Percentiles rank a stretch among this genome's conserved stretches.
Conservation (phyloP, 2,329 filamentous ascomycete species). For the Sphaerostilbella broomeana region DNA sequence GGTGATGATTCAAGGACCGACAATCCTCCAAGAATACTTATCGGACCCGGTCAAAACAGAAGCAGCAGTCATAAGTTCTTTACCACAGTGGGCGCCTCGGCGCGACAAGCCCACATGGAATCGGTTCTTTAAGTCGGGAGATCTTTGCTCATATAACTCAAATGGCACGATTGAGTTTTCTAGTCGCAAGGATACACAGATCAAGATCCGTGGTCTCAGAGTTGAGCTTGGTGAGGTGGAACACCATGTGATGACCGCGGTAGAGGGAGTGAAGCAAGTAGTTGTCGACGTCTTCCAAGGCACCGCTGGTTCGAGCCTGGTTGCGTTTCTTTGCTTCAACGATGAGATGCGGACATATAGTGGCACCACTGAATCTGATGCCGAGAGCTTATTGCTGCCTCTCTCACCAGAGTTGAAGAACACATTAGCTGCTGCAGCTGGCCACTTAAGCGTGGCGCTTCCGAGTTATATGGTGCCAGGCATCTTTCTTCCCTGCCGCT, state of each 20-base stretch:
- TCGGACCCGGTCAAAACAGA: constrained; percentile 6
- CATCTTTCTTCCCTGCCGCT: constrained; percentile 16
- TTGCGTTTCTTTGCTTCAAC: constrained; percentile 10
- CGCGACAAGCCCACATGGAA: not conserved
- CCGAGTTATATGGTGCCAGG: constrained; percentile 19
- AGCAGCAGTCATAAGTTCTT: not conserved
- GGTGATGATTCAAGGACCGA: constrained; percentile 13
- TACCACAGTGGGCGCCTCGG: constrained; percentile 10
- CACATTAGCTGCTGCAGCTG: constrained; percentile 14
- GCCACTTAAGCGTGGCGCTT: constrained; percentile 10
- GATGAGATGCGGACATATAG: constrained; percentile 5
- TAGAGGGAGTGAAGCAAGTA: constrained; percentile 1
- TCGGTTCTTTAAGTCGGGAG: constrained; percentile 10
- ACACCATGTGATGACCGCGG: constrained; percentile 6
- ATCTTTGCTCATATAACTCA: constrained; percentile 9
- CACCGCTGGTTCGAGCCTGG: constrained; percentile 1
- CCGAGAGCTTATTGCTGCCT: constrained; percentile 11
- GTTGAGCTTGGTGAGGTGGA: constrained; percentile 14
- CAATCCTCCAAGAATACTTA: constrained; percentile 11
- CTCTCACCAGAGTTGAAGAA: constrained; percentile 8
- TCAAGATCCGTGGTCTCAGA: constrained; percentile 9
- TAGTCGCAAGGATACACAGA: constrained; percentile 7
- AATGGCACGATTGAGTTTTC: constrained; percentile 10
- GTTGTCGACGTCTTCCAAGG: constrained; percentile 7
- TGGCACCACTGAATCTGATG: not conserved